Percentiles rank a stretch among this genome's conserved stretches.
These are phyloP conservation scores for Aspergillus pseudotamarii DNA, from an alignment of 2,329 filamentous ascomycete genomes.

Conservation along the genomic window DNA sequence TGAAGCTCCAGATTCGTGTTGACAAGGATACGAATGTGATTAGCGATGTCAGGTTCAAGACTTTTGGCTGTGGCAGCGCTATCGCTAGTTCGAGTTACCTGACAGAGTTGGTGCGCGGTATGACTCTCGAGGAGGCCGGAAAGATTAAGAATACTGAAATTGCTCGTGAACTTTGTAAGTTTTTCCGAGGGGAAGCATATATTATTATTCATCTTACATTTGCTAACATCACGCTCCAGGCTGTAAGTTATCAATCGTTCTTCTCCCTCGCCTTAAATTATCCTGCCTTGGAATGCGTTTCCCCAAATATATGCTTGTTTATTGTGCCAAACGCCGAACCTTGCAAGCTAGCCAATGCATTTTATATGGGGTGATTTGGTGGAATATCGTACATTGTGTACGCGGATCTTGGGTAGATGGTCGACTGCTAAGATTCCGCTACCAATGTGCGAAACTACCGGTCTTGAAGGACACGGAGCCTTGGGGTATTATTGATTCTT, in stretches of 20 bases:
- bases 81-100: conserved; percentile 95
- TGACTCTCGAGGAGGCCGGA: conserved; percentile 92
- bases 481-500: not conserved
- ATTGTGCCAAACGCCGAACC: not conserved
- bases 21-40: conserved; percentile 87
- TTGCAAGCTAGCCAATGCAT: not conserved
- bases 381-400: not conserved
- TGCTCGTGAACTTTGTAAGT: conserved; percentile 86
- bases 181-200: not conserved
- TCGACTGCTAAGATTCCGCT: not conserved
- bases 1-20: conserved; percentile 92
- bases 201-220: not conserved
- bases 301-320: not conserved
- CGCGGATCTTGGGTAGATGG: not conserved
- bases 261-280: not conserved
- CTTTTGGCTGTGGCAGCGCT: conserved; percentile 90
- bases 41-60: conserved; percentile 96
- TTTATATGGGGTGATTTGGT: not conserved
- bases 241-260: not conserved
- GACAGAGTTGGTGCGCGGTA: conserved; percentile 91
- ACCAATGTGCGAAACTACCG: not conserved
- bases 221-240: not conserved
- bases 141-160: conserved; percentile 97
- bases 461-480: not conserved
- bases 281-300: not conserved